These are phyloP conservation scores for Tetratostichococcus sp. DNA, from an alignment of 139 green algal species.

Conservation along the genomic window DNA sequence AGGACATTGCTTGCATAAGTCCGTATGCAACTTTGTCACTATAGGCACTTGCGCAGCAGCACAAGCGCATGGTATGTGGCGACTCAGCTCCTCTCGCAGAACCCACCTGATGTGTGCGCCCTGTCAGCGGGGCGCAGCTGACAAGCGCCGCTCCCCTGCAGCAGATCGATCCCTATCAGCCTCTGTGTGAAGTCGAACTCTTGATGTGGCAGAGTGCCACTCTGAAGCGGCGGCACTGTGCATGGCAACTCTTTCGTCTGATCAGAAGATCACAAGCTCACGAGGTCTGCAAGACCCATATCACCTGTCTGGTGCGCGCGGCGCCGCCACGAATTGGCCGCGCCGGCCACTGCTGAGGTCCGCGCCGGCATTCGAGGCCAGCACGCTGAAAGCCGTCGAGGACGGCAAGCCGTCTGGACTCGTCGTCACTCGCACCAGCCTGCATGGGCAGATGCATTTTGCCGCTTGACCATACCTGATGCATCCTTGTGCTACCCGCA, in stretches of 20 bases:
- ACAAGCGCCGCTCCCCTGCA: slow-evolving; percentile 34
- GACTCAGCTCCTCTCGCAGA: background rate
- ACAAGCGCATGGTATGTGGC: too few species aligned
- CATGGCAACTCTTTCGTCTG: background rate
- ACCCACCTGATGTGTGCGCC: slow-evolving; percentile 47
- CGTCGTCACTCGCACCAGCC: background rate
- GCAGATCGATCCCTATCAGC: background rate
- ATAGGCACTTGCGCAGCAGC: background rate
- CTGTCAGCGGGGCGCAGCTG: slow-evolving; percentile 47
- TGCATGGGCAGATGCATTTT: background rate
- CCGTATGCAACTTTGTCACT: too few species aligned
- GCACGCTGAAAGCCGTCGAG: slow-evolving; percentile 48
- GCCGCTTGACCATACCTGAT: too few species aligned
- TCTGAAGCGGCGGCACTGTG: too few species aligned
- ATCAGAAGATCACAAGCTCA: too few species aligned
- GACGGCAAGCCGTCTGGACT: slow-evolving; percentile 42
- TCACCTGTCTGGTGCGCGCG: background rate
- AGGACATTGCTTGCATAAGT: too few species aligned
- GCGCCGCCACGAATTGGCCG: background rate
- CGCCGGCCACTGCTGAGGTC: background rate
- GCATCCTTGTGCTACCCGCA: too few species aligned
- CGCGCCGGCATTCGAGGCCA: slow-evolving; percentile 9
- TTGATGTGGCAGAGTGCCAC: too few species aligned
- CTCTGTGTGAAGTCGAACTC: too few species aligned
- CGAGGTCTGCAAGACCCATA: too few species aligned